Conservation (phyloP, 305 asterid genomes). For the Ilex paraguariensis region DNA sequence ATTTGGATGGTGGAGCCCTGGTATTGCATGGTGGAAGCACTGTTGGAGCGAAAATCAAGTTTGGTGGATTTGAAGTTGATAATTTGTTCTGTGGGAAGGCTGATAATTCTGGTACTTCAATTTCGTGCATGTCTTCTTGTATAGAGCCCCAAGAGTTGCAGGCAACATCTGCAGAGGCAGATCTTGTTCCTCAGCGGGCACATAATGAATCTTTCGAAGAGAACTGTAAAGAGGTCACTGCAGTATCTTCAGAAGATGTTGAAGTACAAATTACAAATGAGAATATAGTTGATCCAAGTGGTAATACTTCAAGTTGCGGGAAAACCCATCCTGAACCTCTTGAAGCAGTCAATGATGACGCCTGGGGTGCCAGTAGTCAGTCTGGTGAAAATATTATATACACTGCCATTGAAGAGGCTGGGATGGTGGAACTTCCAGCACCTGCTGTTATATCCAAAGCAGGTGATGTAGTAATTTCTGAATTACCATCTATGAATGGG, state of each 20-base stretch:
- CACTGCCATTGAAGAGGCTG: conserved; percentile 23
- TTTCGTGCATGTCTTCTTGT: conserved; percentile 16
- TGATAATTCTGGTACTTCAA: conserved; percentile 26
- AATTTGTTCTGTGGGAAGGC: conserved; percentile 18
- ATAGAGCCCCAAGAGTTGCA: conserved; percentile 22
- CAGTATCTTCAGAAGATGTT: conserved; percentile 49
- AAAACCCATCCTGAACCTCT: conserved; percentile 24
- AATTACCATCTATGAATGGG: conserved; percentile 21
- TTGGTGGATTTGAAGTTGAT: conserved; percentile 32
- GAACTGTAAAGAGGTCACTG: conserved; percentile 34
- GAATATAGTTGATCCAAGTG: conserved; percentile 28
- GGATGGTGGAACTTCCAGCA: conserved; percentile 12
- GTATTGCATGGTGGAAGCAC: conserved; percentile 43
- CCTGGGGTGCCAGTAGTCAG: conserved; percentile 8
- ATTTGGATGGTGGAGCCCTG: conserved; percentile 81
- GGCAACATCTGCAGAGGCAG: conserved; percentile 21
- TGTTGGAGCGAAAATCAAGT: conserved; percentile 37
- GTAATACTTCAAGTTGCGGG: conserved; percentile 19
- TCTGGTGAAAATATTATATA: conserved; percentile 4
- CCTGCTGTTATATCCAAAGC: conserved; percentile 19
- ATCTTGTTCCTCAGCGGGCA: conserved; percentile 25
- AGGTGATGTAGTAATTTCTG: conserved; percentile 31
- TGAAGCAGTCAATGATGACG: conserved; percentile 25
- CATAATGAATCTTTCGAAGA: conserved; percentile 24
- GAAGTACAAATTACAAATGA: conserved; percentile 41